Base-by-base conservation (phyloP, 2,329 filamentous ascomycete species). In the Colletotrichum sp. region DNA sequence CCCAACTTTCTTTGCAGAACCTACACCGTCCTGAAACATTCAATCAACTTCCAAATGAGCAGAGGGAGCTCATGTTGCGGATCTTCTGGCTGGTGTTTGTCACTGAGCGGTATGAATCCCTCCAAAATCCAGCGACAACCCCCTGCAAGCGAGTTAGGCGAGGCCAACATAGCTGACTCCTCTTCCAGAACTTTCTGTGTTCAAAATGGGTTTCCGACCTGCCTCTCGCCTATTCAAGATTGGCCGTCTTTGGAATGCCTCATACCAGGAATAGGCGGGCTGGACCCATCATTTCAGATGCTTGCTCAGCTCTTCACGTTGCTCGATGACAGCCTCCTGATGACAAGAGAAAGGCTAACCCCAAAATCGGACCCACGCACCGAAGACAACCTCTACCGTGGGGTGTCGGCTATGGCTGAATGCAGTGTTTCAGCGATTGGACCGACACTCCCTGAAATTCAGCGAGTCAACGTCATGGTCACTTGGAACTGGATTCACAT, bases 401-500 rank as follows among this genome's bases (percentile, higher is more conserved):
- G 43, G 10, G n/a, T 52, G 7, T 60, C 57, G 0, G 26, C 57
- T 3, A 60, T 60, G 26, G 30, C 57, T 32, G 30, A 30, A 18
- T 60, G 26, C 57, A 60, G 30, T n/a, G 10, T 77, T 3, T 79
- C 79, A 18, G 66, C 76, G 1, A 64, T 79, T 12, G 77, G 75
- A 10, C 74, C 78, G 3, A 77, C 67, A 16, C 76, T 78, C 10
- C 78, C 76, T 10, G 80, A 82, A 64, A 72, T 78, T 1, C 80
- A 82, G 64, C 64, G 77, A 6, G 80, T 82, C 1, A 80, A 82
- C 18, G 28, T 82, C 7, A 81, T 80, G 52, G 80, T 82, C 4
- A 81, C 81, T 4, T 78, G 80, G 4, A 80, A 82, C 63, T 82
- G 81, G 81, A 79, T 82, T 26, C 77, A 79, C 6, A 75, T 82